Percentiles rank a stretch among this genome's conserved stretches.
These are phyloP conservation scores for Fusarium ambrosium DNA, from an alignment of 2,329 filamentous ascomycete species.

Conservation along the genomic window DNA sequence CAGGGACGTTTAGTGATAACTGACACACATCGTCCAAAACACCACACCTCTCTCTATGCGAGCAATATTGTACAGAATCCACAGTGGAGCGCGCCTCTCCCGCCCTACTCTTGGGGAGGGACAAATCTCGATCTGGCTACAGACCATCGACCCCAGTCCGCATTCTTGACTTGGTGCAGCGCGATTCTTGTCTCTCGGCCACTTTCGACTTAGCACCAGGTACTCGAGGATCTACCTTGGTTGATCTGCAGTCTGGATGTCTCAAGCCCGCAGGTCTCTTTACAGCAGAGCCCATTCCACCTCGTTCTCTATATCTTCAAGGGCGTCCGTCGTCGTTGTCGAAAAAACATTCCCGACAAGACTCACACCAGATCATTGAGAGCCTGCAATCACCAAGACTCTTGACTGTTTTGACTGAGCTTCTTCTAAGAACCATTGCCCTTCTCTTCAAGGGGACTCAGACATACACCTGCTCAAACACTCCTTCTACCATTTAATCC, in stretches of 20 bases:
- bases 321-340: constrained; percentile 52
- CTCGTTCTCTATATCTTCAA: constrained; percentile 58
- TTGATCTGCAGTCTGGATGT: constrained; percentile 54
- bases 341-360: constrained; percentile 54
- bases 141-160: constrained; percentile 47
- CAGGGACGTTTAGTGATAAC: constrained; percentile 38
- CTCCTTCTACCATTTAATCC: constrained; percentile 14
- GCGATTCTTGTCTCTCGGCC: constrained; percentile 53
- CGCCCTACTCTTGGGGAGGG: constrained; percentile 42
- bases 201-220: constrained; percentile 47
- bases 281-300: constrained; percentile 55
- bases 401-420: constrained; percentile 33
- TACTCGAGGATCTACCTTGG: constrained; percentile 49
- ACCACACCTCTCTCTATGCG: constrained; percentile 38
- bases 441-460: constrained; percentile 32
- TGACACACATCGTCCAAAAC: constrained; percentile 40
- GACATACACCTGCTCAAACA: constrained; percentile 27
- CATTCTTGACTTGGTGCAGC: constrained; percentile 48
- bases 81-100: constrained; percentile 47
- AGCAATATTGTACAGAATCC: constrained; percentile 42
- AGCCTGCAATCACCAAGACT: constrained; percentile 18
- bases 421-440: constrained; percentile 32
- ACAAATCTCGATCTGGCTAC: constrained; percentile 45
- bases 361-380: constrained; percentile 38
- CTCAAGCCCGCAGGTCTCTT: constrained; percentile 51